Conservation (phyloP, 495 filamentous ascomycete species). For the Penicillium odoratum region DNA sequence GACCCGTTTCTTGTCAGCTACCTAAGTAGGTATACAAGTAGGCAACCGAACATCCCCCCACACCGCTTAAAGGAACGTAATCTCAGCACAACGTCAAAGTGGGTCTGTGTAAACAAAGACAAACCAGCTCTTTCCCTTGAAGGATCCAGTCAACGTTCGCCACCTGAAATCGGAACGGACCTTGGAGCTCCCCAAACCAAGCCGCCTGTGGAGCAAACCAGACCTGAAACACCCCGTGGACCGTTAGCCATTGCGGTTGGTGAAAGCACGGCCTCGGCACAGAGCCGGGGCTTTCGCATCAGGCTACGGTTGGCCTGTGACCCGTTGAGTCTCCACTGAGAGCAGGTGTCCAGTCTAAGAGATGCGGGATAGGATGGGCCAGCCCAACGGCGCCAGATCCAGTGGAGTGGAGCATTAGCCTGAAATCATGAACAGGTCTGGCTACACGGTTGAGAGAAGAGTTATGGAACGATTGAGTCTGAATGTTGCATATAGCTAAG, state of each 20-base stretch:
- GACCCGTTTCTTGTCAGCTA: no score
- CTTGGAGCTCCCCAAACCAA: slow-evolving; percentile 57
- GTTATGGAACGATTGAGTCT: not conserved
- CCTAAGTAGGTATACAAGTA: no score
- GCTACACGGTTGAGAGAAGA: not conserved
- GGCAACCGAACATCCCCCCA: not conserved
- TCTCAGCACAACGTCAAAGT: not conserved
- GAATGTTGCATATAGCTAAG: not conserved
- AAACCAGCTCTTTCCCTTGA: not conserved
- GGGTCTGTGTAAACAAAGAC: slow-evolving; percentile 1
- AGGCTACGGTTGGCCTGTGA: no score
- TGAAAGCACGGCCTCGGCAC: slow-evolving; percentile 5
- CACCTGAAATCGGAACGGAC: slow-evolving; percentile 48
- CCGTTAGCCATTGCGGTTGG: slow-evolving; percentile 3
- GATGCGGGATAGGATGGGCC: slow-evolving; percentile 1
- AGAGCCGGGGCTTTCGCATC: not conserved
- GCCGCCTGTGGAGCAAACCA: slow-evolving; percentile 71
- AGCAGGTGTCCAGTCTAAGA: no score
- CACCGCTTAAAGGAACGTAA: not conserved
- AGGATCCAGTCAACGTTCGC: slow-evolving; percentile 1
- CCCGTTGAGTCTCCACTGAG: no score
- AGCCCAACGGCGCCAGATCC: slow-evolving; percentile 6
- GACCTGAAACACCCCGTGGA: slow-evolving; percentile 46
- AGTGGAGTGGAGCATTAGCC: slow-evolving; percentile 3
- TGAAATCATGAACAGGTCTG: not conserved